phyloP scores from a whole-genome alignment of 345 rosid genomes.

The Citrus trifoliata region DNA sequence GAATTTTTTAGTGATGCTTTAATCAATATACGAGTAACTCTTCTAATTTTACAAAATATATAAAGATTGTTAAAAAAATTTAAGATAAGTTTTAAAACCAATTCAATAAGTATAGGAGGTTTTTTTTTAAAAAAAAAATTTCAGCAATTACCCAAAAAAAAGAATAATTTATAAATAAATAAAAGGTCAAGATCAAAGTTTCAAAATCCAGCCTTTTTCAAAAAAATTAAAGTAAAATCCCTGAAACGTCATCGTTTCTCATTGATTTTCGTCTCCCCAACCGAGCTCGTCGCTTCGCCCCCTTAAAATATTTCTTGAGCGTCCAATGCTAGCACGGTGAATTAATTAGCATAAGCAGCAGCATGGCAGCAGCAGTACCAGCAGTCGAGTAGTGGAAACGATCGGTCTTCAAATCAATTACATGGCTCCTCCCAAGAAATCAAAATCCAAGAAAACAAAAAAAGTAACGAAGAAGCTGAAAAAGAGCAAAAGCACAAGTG shows the following conservation, averaged over 20 bases:
- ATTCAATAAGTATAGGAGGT: neutral
- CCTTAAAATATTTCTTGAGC: too few relatives aligned
- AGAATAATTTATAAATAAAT: too few relatives aligned
- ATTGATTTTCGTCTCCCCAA: neutral
- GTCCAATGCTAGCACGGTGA: too few relatives aligned
- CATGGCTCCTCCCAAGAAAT: constrained; percentile 63
- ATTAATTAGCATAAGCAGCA: too few relatives aligned
- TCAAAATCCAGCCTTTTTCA: too few relatives aligned
- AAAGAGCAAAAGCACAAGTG: constrained; percentile 40
- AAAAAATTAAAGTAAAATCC: neutral
- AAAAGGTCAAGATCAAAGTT: too few relatives aligned
- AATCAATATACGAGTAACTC: too few relatives aligned
- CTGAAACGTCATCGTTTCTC: neutral
- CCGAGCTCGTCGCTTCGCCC: too few relatives aligned
- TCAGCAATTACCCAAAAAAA: too few relatives aligned
- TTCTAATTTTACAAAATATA: too few relatives aligned
- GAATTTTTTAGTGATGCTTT: accelerated
- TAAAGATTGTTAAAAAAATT: neutral
- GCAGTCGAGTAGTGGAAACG: neutral
- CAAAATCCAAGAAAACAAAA: constrained; percentile 46
- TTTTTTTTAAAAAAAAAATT: too few relatives aligned
- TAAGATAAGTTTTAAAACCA: neutral
- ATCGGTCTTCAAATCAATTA: neutral
- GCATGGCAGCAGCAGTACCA: too few relatives aligned
- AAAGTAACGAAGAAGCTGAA: constrained; percentile 56